Evolutionary conservation across 2,329 filamentous ascomycete genomes (phyloP), one percentile per base, ranked within the genome.

Genomic region (Talaromyces funiculosus): DNA sequence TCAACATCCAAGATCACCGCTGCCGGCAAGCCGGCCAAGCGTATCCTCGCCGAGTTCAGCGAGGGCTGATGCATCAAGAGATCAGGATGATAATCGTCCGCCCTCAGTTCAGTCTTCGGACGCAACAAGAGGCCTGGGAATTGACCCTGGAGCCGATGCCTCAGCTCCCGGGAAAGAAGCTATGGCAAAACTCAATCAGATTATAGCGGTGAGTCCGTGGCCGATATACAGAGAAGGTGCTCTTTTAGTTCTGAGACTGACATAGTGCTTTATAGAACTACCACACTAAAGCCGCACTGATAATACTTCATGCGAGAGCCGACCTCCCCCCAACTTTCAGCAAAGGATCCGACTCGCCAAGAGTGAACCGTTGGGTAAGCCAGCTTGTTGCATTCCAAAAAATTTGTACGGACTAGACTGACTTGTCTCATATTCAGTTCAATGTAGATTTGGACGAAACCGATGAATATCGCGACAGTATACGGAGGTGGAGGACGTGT

Each of bases 401-500:
- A 55, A 94, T 94, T 71, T 90, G 90, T 86, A 94, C 90, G 90
- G 90, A 92, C 82, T 63, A 86, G 79, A 49, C 61, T 63, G 35
- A 63, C 45, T 33, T 31, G 26, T 29, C 53, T 16, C 31, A 31
- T 35, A 53, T 38, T 49, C 69, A 97, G 94, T 99, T 97, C 77
- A 95, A 96, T 79, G 86, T 97, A 67, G 89, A 96, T 66, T 88
- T 96, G 47, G 90, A 96, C 68, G 94, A 99, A 68, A 93, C 93
- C 64, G 90, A 96, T 70, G 86, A 90, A 63, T 92, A 96, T 70
- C 82, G 84, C 68, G 88, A 95, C 65, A 89, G 94, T 65, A 83
- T 97, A 64, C 83, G 84, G 67, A 81, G 85, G 61, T 99, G 92
- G 92, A 93, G 88, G 74, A 84, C 80, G 49, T 90, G 89, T 71